Evolutionary conservation across 192 early-diverging fungal species (phyloP).

Genomic region (Rhizophlyctis rosea): DNA sequence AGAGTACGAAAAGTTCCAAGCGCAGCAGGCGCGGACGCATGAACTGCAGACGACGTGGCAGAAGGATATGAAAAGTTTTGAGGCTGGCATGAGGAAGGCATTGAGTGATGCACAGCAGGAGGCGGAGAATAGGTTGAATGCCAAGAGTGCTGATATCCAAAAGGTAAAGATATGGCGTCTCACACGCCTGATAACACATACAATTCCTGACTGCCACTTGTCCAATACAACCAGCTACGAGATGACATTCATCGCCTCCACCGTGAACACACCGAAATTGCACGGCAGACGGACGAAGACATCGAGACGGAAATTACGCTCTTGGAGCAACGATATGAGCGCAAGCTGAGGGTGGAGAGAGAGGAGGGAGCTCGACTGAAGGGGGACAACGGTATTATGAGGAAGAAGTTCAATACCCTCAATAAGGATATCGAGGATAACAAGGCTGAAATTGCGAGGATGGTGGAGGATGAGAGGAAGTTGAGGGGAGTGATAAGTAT

Average conservation of each 20-base stretch:
- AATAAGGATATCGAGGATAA: constrained; percentile 60
- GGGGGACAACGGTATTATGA: constrained; percentile 61
- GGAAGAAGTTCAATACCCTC: constrained; percentile 61
- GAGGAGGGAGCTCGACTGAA: constrained; percentile 55
- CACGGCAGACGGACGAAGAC: constrained; percentile 43
- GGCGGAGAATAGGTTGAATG: constrained; percentile 40
- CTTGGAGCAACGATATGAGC: constrained; percentile 44
- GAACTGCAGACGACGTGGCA: constrained; percentile 49
- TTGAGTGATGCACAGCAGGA: constrained; percentile 35
- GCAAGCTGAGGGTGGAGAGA: constrained; percentile 40
- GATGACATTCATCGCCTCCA: constrained; percentile 35
- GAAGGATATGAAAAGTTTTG: constrained; percentile 36
- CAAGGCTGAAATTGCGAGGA: constrained; percentile 41
- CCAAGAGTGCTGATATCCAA: constrained; percentile 44
- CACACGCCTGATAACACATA: too few species aligned
- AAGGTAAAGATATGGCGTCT: constrained; percentile 24
- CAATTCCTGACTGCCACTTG: neutral
- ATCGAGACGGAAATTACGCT: constrained; percentile 48
- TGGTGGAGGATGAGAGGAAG: constrained; percentile 49
- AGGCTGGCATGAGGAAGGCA: constrained; percentile 26
- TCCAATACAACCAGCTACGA: constrained; percentile 39
- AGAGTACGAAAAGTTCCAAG: constrained; percentile 60
- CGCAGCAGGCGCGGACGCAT: constrained; percentile 30
- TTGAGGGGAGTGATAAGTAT: constrained; percentile 39
- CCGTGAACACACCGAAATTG: constrained; percentile 46